phyloP scores from a whole-genome alignment of 2,329 filamentous ascomycete genomes.

The Pseudopyrenochaeta lycopersici region DNA sequence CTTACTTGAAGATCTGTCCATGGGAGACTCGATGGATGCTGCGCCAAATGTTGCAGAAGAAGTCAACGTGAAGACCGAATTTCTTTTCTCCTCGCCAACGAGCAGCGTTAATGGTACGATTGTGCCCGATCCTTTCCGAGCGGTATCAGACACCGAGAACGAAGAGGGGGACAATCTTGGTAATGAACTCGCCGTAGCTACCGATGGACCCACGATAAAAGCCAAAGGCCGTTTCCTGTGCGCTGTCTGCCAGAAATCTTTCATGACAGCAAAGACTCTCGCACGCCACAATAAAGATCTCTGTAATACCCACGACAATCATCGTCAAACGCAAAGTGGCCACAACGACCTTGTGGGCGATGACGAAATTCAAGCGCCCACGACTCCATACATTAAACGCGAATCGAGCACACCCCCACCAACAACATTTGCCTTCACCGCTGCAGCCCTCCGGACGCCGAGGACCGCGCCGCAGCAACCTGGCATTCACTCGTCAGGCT shows the following conservation, averaged over 20 bases:
- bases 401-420: constrained; percentile 28
- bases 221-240: not conserved
- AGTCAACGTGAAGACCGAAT: constrained; percentile 14
- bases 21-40: not conserved
- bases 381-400: constrained; percentile 27
- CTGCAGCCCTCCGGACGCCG: constrained; percentile 23
- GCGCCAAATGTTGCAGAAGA: not conserved
- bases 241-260: constrained; percentile 14
- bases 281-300: constrained; percentile 3
- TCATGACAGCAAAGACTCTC: constrained; percentile 8
- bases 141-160: constrained; percentile 3
- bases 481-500: constrained; percentile 1
- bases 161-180: not conserved
- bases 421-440: constrained; percentile 17
- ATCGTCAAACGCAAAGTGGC: not conserved
- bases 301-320: not conserved
- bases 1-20: constrained; percentile 14
- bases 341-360: constrained; percentile 13
- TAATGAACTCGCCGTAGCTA: not conserved
- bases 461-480: constrained; percentile 5
- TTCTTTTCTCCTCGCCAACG: not conserved
- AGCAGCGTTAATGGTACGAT: constrained; percentile 1
- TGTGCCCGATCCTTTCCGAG: not conserved
- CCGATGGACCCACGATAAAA: not conserved
- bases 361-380: constrained; percentile 6